These are phyloP conservation scores for Physcomitrellopsis africana DNA, from an alignment of 225 moss, liverwort and hornwort species.

Conservation along the genomic window DNA sequence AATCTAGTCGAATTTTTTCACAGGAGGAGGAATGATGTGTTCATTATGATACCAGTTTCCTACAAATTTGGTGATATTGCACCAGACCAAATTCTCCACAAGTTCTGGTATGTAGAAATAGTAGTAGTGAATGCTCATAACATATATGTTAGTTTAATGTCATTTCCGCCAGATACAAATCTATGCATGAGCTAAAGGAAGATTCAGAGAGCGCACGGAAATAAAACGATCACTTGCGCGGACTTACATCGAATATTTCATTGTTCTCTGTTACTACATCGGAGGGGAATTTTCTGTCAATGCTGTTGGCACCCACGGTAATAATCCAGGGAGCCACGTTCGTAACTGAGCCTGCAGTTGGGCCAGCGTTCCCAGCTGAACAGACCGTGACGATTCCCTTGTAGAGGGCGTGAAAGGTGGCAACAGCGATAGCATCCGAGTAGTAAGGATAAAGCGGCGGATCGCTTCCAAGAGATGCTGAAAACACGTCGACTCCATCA, in stretches of 20 bases:
- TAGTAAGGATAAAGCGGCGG: conserved; percentile 50
- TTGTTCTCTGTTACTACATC: conserved; percentile 45
- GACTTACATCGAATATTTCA: conserved; percentile 27
- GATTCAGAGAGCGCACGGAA: no score
- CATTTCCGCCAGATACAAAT: no score
- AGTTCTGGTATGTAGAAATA: no score
- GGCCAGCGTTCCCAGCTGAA: conserved; percentile 79
- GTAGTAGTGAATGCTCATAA: no score
- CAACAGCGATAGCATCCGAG: conserved; percentile 67
- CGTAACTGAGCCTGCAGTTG: conserved; percentile 50
- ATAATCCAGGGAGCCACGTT: conserved; percentile 85
- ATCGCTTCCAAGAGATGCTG: conserved; percentile 62
- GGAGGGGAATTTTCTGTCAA: conserved; percentile 74
- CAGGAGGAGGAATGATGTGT: no score
- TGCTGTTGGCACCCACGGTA: conserved; percentile 67
- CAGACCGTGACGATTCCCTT: conserved; percentile 58
- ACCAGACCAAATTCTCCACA: no score
- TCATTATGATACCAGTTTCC: no score
- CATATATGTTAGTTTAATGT: no score
- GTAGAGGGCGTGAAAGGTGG: conserved; percentile 64
- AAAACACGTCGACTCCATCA: conserved; percentile 81
- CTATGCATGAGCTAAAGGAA: no score
- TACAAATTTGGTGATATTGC: no score
- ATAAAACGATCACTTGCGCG: no score
- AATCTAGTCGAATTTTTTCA: background rate